Percentiles rank a stretch among this genome's conserved stretches.
These are phyloP conservation scores for Sanghuangporus sanghuang DNA, from an alignment of 1,284 basidiomycete species.

Conservation along the genomic window DNA sequence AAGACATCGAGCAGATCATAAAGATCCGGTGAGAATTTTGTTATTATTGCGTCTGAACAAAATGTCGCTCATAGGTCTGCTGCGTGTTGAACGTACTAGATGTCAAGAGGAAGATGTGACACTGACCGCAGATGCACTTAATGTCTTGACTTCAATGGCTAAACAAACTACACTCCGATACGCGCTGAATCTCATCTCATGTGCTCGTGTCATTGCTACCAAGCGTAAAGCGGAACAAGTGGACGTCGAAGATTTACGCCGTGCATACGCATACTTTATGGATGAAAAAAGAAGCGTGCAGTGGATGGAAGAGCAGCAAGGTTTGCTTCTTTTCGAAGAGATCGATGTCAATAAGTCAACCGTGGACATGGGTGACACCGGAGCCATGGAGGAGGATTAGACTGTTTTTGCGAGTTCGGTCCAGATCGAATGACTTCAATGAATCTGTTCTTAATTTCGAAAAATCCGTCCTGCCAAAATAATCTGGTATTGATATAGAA, in stretches of 20 bases:
- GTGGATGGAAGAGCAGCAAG: constrained; percentile 88
- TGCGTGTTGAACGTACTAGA: constrained; percentile 33
- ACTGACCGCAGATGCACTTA: constrained; percentile 70
- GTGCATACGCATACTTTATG: constrained; percentile 88
- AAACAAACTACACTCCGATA: constrained; percentile 85
- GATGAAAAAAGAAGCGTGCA: constrained; percentile 94
- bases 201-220: constrained; percentile 77
- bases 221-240: constrained; percentile 77
- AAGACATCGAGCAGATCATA: constrained; percentile 89
- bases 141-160: constrained; percentile 83
- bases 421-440: neutral
- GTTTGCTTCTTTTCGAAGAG: constrained; percentile 68
- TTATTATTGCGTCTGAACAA: neutral
- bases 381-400: constrained; percentile 16
- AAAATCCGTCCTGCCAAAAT: neutral
- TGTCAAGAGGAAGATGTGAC: constrained; percentile 96
- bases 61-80: neutral
- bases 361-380: neutral
- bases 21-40: constrained; percentile 63
- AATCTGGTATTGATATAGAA: neutral
- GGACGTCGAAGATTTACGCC: constrained; percentile 78
- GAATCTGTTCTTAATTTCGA: neutral
- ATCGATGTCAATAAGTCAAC: constrained; percentile 31
- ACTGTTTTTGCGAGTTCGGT: neutral
- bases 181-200: constrained; percentile 89